Percentiles rank a stretch among this genome's conserved stretches.
phyloP scores from a whole-genome alignment of 345 rosid species.

The Gossypium thurberi region DNA sequence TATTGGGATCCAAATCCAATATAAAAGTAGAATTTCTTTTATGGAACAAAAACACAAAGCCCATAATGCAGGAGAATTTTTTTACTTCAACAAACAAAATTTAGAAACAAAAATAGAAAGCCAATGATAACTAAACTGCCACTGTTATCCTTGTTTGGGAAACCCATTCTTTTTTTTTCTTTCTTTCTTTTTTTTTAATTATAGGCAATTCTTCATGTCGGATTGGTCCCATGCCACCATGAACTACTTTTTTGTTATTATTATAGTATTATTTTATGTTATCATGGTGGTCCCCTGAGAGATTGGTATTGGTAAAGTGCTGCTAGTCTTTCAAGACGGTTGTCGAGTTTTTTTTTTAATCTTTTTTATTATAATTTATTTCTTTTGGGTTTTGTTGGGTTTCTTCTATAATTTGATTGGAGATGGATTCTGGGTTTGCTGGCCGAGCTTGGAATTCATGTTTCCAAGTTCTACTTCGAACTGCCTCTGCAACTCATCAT shows the following conservation, averaged over 20 bases:
- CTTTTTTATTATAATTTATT: background rate
- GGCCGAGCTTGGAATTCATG: slow-evolving; percentile 1
- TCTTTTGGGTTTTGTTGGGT: background rate
- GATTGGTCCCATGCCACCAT: background rate
- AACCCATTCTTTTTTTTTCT: background rate
- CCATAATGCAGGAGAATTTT: too few relatives aligned
- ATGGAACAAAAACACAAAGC: background rate
- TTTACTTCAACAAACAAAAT: background rate
- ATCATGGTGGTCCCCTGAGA: slow-evolving; percentile 9
- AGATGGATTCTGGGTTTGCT: background rate
- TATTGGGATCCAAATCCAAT: background rate
- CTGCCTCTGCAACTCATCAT: background rate
- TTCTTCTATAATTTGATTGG: background rate
- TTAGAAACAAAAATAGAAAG: background rate
- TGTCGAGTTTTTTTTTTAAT: background rate
- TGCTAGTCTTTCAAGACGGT: slow-evolving; percentile 3
- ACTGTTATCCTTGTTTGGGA: slow-evolving; percentile 10
- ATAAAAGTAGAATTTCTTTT: background rate
- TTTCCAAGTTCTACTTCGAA: background rate
- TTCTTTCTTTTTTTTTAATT: background rate
- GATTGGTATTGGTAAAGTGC: background rate
- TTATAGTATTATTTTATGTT: background rate
- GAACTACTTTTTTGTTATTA: background rate
- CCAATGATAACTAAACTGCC: slow-evolving; percentile 5
- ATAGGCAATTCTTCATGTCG: background rate